Base-by-base conservation (phyloP, 371 early-diverging fungal species). In the Enteropsectra breve region DNA sequence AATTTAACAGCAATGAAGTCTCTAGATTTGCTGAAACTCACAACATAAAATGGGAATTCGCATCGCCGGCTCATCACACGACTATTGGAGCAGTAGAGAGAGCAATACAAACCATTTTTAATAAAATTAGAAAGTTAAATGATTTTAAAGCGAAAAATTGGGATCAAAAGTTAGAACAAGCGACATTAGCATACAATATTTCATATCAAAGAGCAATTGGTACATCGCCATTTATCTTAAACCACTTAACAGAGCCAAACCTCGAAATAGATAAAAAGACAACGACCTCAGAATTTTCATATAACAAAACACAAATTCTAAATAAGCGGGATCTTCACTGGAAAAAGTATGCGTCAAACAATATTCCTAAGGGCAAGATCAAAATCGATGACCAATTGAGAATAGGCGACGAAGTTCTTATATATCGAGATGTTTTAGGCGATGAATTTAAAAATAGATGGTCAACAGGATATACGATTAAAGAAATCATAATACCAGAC, bases 141-240 rank as follows among this genome's bases (percentile, higher is more conserved):
- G 54, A 63, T 26, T 63, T 57, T 11, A 50, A 50, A 4, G 40
- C 28, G n/a, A 45, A 26, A 30, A 48, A 54, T 38, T 54, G 63
- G 63, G 63, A 3, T 8, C 1, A 8, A 2, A 48, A 48, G 18
- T 3, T 63, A 1, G 2, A 23, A 23, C 28, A 49, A 15, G 21
- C 63, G 29, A n/a, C 2, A 1, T 48, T 2, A 8, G 28, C 2
- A 2, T 49, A 34, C 26, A 54, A 24, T 8, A 4, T 52, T 1
- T 53, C 63, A 23, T 57, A 29, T 37, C 49, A 63, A 26, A 3
- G 63, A 52, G 63, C 56, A 36, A 63, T 55, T 24, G 63, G 63
- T 15, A 45, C 30, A 30, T 1, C 52, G 15, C 63, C 63, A 43
- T 15, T 21, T 43, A 43, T 43, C 21, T 21, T 43, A 43, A 43